Conservation (phyloP, 495 filamentous ascomycete species). For the Xylaria longipes region DNA sequence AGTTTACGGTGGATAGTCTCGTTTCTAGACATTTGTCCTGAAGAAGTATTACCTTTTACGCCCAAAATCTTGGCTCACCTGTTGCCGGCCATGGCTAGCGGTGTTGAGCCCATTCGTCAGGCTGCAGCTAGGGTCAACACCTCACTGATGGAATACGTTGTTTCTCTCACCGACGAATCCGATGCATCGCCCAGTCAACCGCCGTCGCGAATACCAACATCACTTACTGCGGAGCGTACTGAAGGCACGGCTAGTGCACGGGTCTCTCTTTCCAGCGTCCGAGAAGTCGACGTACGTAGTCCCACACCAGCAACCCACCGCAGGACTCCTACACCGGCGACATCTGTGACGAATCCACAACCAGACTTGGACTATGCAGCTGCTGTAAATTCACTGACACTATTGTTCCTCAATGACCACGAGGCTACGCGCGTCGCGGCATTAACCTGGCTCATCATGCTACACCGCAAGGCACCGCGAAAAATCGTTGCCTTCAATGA, state of each 20-base stretch:
- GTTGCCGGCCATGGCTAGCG: conserved; percentile 92
- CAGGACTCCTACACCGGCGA: conserved; percentile 44
- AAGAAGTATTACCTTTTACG: conserved; percentile 95
- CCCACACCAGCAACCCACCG: conserved; percentile 59
- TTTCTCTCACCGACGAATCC: conserved; percentile 82
- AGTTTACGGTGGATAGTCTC: conserved; percentile 94
- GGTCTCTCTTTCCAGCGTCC: conserved; percentile 59
- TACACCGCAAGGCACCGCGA: conserved; percentile 90
- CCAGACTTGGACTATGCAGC: conserved; percentile 94
- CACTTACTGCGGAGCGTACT: conserved; percentile 57
- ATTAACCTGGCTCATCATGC: conserved; percentile 95
- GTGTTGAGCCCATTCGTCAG: conserved; percentile 83
- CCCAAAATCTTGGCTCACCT: conserved; percentile 90
- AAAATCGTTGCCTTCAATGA: conserved; percentile 97
- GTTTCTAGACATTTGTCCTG: conserved; percentile 96
- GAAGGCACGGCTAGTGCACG: conserved; percentile 60
- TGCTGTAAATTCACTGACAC: conserved; percentile 91
- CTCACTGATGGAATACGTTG: conserved; percentile 88
- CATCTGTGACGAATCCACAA: conserved; percentile 51
- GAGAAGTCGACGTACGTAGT: conserved; percentile 61
- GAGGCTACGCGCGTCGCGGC: conserved; percentile 94
- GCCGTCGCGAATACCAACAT: conserved; percentile 56
- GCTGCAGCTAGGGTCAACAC: conserved; percentile 89
- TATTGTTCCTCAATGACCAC: conserved; percentile 95
- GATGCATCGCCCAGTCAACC: conserved; percentile 50